Percentiles rank a stretch among this genome's conserved stretches.
Evolutionary conservation across 2,329 filamentous ascomycete genomes (phyloP).

Genomic region (Metarhizium robertsii): DNA sequence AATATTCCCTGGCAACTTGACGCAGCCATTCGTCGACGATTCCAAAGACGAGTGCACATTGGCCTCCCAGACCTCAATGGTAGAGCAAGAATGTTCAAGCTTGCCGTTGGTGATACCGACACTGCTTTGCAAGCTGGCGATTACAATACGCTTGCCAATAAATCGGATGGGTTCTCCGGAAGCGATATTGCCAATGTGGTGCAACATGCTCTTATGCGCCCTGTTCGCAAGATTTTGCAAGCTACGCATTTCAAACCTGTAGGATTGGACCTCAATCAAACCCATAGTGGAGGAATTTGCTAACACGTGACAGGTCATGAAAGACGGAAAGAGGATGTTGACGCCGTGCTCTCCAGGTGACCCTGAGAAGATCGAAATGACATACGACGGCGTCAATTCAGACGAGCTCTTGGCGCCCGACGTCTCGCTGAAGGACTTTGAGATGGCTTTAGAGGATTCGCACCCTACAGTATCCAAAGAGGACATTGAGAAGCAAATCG

Average conservation of each 20-base stretch:
- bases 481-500: conserved; percentile 73
- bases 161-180: conserved; percentile 90
- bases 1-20: conserved; percentile 99
- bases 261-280: conserved; percentile 16
- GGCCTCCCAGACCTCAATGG: conserved; percentile 80
- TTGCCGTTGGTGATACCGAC: conserved; percentile 86
- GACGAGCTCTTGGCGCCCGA: conserved; percentile 81
- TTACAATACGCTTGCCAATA: conserved; percentile 66
- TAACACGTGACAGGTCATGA: conserved; percentile 47
- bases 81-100: conserved; percentile 88
- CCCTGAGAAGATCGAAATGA: conserved; percentile 79
- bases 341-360: conserved; percentile 95
- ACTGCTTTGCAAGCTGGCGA: conserved; percentile 72
- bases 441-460: conserved; percentile 81
- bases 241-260: conserved; percentile 97
- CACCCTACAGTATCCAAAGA: conserved; percentile 84
- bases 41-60: conserved; percentile 94
- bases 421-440: conserved; percentile 82
- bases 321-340: conserved; percentile 57
- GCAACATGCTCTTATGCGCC: conserved; percentile 95
- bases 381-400: conserved; percentile 77
- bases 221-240: conserved; percentile 90
- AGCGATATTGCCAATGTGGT: conserved; percentile 95
- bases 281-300: background rate
- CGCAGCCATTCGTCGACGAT: conserved; percentile 87